Conservation (phyloP, 2,329 filamentous ascomycete genomes). For the Calonectria ilicicola region DNA sequence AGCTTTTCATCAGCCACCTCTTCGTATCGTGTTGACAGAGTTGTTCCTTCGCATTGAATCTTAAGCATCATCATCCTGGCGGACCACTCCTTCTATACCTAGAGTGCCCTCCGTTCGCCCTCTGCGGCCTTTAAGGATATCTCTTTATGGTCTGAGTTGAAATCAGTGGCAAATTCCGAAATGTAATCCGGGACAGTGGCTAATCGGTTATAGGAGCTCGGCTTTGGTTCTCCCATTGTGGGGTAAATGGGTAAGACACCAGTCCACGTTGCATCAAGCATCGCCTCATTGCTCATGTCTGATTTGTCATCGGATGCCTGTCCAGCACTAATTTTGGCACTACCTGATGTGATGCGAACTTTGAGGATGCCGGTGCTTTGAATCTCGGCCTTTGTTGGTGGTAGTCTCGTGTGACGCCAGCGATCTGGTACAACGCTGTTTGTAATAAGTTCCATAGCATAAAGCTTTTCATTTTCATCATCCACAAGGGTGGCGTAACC, state of each 20-base stretch:
- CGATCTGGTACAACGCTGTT: slow-evolving; percentile 77
- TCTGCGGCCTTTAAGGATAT: slow-evolving; percentile 41
- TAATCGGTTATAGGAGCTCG: slow-evolving; percentile 69
- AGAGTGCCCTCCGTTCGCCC: slow-evolving; percentile 34
- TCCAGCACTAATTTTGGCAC: slow-evolving; percentile 79
- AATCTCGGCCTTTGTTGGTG: slow-evolving; percentile 80
- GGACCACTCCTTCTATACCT: neutral
- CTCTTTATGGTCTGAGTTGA: slow-evolving; percentile 48
- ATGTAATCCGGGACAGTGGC: slow-evolving; percentile 71
- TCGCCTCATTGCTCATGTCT: slow-evolving; percentile 58
- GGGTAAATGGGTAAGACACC: slow-evolving; percentile 74
- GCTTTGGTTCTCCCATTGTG: slow-evolving; percentile 72
- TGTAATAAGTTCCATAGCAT: slow-evolving; percentile 83
- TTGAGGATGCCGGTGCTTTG: slow-evolving; percentile 79
- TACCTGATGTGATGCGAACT: slow-evolving; percentile 76
- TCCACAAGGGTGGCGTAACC: slow-evolving; percentile 78
- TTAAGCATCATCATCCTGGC: neutral
- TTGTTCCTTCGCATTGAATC: too few species aligned
- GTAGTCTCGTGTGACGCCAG: slow-evolving; percentile 76
- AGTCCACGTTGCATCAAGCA: slow-evolving; percentile 63
- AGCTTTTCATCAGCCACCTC: too few species aligned
- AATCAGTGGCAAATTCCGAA: slow-evolving; percentile 50
- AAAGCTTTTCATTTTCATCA: slow-evolving; percentile 77
- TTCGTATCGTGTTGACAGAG: too few species aligned
- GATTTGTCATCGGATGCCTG: slow-evolving; percentile 66